A percentile compares a stretch with the other conserved stretches of the same genome.
Conservation (phyloP, 805 yeast genomes). For the Candida taoyuanica region DNA sequence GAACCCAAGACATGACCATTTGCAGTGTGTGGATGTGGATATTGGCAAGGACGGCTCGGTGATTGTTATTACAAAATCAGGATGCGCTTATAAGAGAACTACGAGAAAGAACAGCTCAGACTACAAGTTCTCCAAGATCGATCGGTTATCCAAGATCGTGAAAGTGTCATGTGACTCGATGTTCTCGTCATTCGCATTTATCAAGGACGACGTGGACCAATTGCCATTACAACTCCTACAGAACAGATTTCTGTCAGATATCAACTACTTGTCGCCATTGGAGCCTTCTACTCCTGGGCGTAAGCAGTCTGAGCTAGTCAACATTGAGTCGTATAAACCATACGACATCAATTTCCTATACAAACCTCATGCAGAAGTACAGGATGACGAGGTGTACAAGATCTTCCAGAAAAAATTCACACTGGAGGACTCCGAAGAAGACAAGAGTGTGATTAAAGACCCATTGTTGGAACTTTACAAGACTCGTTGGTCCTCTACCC, state of each 20-base stretch:
- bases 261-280: slow-evolving; percentile 48
- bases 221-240: slow-evolving; percentile 49
- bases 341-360: slow-evolving; percentile 17
- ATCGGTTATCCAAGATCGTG: slow-evolving; percentile 50
- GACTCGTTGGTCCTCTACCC: slow-evolving; percentile 23
- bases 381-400: slow-evolving; percentile 12
- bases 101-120: slow-evolving; percentile 23
- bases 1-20: slow-evolving; percentile 54
- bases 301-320: slow-evolving; percentile 19
- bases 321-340: slow-evolving; percentile 6
- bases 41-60: slow-evolving; percentile 65
- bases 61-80: slow-evolving; percentile 62
- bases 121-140: slow-evolving; percentile 51
- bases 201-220: slow-evolving; percentile 58
- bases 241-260: slow-evolving; percentile 46
- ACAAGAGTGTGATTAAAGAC: slow-evolving; percentile 7
- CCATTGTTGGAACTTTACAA: slow-evolving; percentile 15
- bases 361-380: slow-evolving; percentile 12
- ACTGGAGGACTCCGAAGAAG: slow-evolving; percentile 7
- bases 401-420: slow-evolving; percentile 12
- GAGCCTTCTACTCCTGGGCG: slow-evolving; percentile 11
- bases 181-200: slow-evolving; percentile 62
- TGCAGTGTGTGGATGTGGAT: slow-evolving; percentile 63
- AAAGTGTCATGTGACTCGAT: slow-evolving; percentile 61
- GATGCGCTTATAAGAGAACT: slow-evolving; percentile 48